Base-by-base conservation (phyloP, 495 filamentous ascomycete species). In the Tuber umbilicatum region DNA sequence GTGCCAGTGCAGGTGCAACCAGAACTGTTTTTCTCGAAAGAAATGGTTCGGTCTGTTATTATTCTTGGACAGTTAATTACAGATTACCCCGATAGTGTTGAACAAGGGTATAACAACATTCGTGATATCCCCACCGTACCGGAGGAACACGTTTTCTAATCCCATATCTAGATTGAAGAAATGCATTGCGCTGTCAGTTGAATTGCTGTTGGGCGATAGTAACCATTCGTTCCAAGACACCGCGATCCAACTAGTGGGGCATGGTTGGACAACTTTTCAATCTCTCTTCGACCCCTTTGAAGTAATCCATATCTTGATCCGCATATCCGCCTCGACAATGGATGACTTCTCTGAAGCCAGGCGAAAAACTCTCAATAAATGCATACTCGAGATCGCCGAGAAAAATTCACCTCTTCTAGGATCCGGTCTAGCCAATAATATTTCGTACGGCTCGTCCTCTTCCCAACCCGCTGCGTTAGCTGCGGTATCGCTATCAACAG, bases 191-290 rank as follows among this genome's bases (percentile, higher is more conserved):
- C 50, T 75, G 23, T 81, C 79, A 4, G 70, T 78, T 14, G 76
- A 76, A 38, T 45, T 81, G 19, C 70, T 81, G 6, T 71, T 81
- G 23, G 74, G 76, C 17, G 79, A 81, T 21, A 45, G 60, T 9
- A 76, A 76, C 70, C 72, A 75, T 12, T 67, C 72, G 19, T 81
- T 81, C 35, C 80, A 81, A 74, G 79, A 81, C 60, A 81, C 80
- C 23, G 80, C 80, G 19, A 78, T 81, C 21, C 76, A 81, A 64
- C 23, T 81, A 19, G 72, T 81, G 12, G 80, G 79, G 17, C 74
- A 81, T 68, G 75, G 76, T 7, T 81, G 80, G 80, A 45, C 72
- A 31, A 39, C 68, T 16, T 79, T 81, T 35, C 76, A 81, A 60
- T 75, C 74, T 9, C 70, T 74, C 10, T 81, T 81, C 21, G 80